Evolutionary conservation across 805 yeast genomes (phyloP), one percentile per base, ranked within the genome.

Genomic region (Cyberlindnera meyerae): DNA sequence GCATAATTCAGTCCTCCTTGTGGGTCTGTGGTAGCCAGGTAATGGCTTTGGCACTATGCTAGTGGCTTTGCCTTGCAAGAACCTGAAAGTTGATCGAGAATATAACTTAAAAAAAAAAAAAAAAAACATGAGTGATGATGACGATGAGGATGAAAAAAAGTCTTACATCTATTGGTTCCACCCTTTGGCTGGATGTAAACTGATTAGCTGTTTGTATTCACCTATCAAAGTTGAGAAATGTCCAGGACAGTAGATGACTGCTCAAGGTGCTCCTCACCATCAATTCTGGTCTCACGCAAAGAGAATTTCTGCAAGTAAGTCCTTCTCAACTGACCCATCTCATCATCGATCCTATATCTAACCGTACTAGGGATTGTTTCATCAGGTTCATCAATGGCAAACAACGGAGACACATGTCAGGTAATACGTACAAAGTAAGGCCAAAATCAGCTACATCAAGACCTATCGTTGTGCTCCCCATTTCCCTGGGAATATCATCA

Each of bases 401-500:
- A 57, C 88, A 85, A 58, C 68, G 95, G 43, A 83, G 82, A 52
- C 82, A 72, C 52, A 77, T 90, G 87, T 45, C 53, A 6, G 74
- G 71, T 45, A 88, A 83, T 11, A 74, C 69, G 37, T 88, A 73
- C 61, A 83, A 85, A 52, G 89, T 83, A 16, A 73, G 79, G 49
- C 87, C 71, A 49, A 76, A 75, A 11, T 60, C 61, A 2, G 62
- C 63, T 13, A 63, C 61, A 4, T 63, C 55, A 11, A 39, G 55
- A 3, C 76, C 72, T 13, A 70, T 61, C 22, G 70, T 81, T 0
- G 50, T 83, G 18, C 54, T 86, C 4, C 75, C 89, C 3, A 51
- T 82, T 3, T 80, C 89, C 0, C 71, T 79, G n/a, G 85, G 88
- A 0, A 50, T 62, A 1, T 73, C 86, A 0, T 82, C 95, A 1